Base-by-base conservation (phyloP, 768 basidiomycete species). In the Rhodotorula kratochvilovae region DNA sequence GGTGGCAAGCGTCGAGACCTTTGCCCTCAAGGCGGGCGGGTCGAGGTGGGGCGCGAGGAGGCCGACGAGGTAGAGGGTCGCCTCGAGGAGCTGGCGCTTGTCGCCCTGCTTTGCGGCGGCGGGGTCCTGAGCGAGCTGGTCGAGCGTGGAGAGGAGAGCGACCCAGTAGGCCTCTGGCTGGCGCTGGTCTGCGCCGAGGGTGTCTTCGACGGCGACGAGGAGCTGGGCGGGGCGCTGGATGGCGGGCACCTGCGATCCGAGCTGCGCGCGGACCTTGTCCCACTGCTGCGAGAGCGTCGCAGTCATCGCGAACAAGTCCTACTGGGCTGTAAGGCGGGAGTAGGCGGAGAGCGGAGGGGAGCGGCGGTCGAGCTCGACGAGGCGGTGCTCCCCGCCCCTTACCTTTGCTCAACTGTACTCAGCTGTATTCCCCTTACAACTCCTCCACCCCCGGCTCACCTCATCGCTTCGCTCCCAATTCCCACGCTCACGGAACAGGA, bases 151-250 rank as follows among this genome's bases (percentile, higher is more conserved):
- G 60, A 91, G 82, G 68, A 95, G 84, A 6, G 90, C 89, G n/a
- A 92, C 91, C 81, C 94, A 96, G 83, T 97, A 98, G 42, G 96
- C 95, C 2, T 23, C 35, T 92, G 92, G 13, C 94, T 85, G 15
- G 89, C 85, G 51, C 82, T 69, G 36, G 21, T 31, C 21, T 17
- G 19, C 0, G n/a, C 57, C 59, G 29, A 75, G 63, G 33, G 74
- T 75, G 12, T 61, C 43, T 19, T 75, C 74, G 63, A 75, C 69
- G 51, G 74, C 74, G 11, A 27, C 13, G 23, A 75, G 59, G 46
- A 75, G 68, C 19, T 65, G 68, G 6, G 74, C 71, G 23, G 71
- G 67, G 5, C 63, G 61, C 17, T 66, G 66, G 50, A 72, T 66
- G 42, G 43, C 57, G 1, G 50, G 50, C 5, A 69, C 63, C 11